Evolutionary conservation across 2,329 filamentous ascomycete genomes (phyloP).

Genomic region (Elsinoe batatas): DNA sequence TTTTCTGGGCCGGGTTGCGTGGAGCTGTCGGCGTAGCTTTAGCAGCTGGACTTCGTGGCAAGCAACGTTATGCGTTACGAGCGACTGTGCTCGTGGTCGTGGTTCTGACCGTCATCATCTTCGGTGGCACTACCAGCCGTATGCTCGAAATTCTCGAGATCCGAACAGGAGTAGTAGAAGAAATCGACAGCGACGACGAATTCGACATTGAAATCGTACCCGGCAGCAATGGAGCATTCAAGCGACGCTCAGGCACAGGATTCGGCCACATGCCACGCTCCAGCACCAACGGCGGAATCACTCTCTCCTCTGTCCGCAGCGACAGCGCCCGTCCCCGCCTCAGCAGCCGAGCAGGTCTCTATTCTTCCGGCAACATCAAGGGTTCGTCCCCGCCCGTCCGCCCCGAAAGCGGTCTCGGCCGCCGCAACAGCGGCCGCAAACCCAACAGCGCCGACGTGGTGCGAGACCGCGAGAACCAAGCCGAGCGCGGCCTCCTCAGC

Average conservation of each 20-base stretch:
- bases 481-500: constrained; percentile 46
- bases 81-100: constrained; percentile 97
- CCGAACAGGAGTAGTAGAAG: constrained; percentile 88
- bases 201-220: constrained; percentile 78
- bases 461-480: constrained; percentile 34
- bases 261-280: constrained; percentile 67
- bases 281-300: constrained; percentile 48
- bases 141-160: constrained; percentile 99
- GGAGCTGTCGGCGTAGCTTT: constrained; percentile 93
- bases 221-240: constrained; percentile 61
- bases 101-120: constrained; percentile 95
- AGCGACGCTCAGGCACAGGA: constrained; percentile 66
- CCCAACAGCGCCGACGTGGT: constrained; percentile 22
- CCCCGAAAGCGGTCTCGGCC: constrained; percentile 33
- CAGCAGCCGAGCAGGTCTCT: constrained; percentile 46
- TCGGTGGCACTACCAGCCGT: constrained; percentile 89
- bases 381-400: constrained; percentile 40
- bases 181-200: constrained; percentile 95
- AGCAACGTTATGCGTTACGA: constrained; percentile 63
- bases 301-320: constrained; percentile 38
- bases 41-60: constrained; percentile 73
- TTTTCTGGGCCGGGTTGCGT: constrained; percentile 96
- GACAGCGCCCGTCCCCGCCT: constrained; percentile 22
- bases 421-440: constrained; percentile 43
- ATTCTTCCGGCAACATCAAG: constrained; percentile 45